These are phyloP conservation scores for Aspergillus floridensis DNA, from an alignment of 2,329 filamentous ascomycete species.

Conservation along the genomic window DNA sequence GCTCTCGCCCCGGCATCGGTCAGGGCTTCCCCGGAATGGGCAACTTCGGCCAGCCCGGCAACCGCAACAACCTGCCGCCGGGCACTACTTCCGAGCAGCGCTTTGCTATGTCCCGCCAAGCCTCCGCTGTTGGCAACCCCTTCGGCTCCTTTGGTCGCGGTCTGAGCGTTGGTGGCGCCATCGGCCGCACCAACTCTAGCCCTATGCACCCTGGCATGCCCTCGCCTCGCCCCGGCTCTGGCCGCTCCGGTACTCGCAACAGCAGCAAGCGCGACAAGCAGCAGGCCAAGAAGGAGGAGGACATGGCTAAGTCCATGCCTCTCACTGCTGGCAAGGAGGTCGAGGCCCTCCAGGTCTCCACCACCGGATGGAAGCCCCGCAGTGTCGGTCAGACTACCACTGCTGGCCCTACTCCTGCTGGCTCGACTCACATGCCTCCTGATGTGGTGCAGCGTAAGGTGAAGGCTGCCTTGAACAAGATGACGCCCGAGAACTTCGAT, in stretches of 20 bases:
- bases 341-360: conserved; percentile 70
- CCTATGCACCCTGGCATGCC: conserved; percentile 57
- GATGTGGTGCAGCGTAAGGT: conserved; percentile 98
- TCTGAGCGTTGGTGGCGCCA: conserved; percentile 61
- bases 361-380: conserved; percentile 85
- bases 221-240: conserved; percentile 66
- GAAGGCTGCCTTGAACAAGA: conserved; percentile 98
- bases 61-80: conserved; percentile 62
- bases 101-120: conserved; percentile 62
- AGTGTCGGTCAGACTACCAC: conserved; percentile 57
- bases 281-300: conserved; percentile 58
- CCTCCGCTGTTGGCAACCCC: conserved; percentile 49
- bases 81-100: conserved; percentile 76
- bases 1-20: conserved; percentile 53
- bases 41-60: conserved; percentile 55
- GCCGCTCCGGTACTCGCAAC: conserved; percentile 48
- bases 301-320: conserved; percentile 83
- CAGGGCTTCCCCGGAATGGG: conserved; percentile 64
- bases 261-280: conserved; percentile 55
- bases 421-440: conserved; percentile 69
- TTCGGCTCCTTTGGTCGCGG: conserved; percentile 62
- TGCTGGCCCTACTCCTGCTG: conserved; percentile 49
- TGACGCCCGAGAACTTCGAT: conserved; percentile 99
- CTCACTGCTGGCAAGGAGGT: conserved; percentile 80
- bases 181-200: conserved; percentile 63